Conservation (phyloP, 768 basidiomycete genomes). For the Paxillus rubicundulus region DNA sequence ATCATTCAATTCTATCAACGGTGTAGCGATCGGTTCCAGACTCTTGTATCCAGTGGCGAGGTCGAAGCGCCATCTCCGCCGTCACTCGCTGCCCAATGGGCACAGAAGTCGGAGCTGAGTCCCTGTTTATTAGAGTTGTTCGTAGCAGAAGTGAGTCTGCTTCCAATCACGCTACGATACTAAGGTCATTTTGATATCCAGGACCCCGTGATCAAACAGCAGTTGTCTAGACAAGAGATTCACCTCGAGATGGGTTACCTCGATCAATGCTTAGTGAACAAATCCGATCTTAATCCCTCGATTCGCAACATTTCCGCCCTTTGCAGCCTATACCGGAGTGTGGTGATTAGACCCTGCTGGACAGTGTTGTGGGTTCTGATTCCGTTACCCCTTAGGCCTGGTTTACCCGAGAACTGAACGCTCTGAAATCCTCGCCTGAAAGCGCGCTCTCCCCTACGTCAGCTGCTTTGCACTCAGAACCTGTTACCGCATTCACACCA, state of each 20-base stretch:
- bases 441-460: constrained; percentile 48
- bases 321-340: constrained; percentile 79
- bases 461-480: constrained; percentile 45
- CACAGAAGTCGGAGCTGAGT: constrained; percentile 78
- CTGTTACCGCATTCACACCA: constrained; percentile 42
- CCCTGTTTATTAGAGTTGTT: constrained; percentile 69
- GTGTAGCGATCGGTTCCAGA: constrained; percentile 85
- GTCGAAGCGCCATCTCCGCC: constrained; percentile 42
- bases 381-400: constrained; percentile 54
- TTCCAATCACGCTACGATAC: not conserved
- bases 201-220: constrained; percentile 44
- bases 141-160: constrained; percentile 45
- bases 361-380: constrained; percentile 8
- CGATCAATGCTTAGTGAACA: constrained; percentile 49
- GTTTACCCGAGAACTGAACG: constrained; percentile 73
- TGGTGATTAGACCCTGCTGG: constrained; percentile 45
- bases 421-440: constrained; percentile 61
- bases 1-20: constrained; percentile 96
- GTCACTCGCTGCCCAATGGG: constrained; percentile 75
- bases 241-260: constrained; percentile 72
- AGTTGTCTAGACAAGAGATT: constrained; percentile 74
- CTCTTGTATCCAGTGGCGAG: constrained; percentile 52
- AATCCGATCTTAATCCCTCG: constrained; percentile 68
- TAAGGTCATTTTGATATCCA: constrained; percentile 19
- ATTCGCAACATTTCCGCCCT: constrained; percentile 70